A percentile compares a stretch with the other conserved stretches of the same genome.
phyloP scores from a whole-genome alignment of 345 rosid species.

The Nasturtium officinale region DNA sequence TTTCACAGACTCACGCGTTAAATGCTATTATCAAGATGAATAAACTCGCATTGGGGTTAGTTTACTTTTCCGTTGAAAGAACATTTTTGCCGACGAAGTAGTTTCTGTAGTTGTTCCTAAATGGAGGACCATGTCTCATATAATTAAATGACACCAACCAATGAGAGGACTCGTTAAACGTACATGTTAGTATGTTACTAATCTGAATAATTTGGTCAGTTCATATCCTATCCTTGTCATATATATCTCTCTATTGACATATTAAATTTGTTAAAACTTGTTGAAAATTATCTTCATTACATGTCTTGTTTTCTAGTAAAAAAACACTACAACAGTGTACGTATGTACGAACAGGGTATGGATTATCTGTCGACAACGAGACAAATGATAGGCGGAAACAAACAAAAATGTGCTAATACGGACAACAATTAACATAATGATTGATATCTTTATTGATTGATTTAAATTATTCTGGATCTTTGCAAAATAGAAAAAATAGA shows the following conservation, averaged over 20 bases:
- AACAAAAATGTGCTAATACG: conserved; percentile 23
- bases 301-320: neutral
- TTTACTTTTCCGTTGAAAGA: neutral
- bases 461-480: neutral
- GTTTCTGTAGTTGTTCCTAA: neutral
- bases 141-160: neutral
- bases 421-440: neutral
- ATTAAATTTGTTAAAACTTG: neutral
- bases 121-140: neutral
- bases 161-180: neutral
- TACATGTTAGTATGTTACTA: too few relatives aligned
- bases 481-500: neutral
- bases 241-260: neutral
- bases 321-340: neutral
- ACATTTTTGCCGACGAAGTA: conserved; percentile 6
- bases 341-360: neutral
- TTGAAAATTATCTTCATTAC: neutral
- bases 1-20: neutral
- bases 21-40: neutral
- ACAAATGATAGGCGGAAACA: neutral
- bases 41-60: neutral
- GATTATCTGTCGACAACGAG: neutral
- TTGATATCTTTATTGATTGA: neutral
- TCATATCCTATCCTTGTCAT: neutral
- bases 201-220: conserved; percentile 7